Conservation (phyloP, 2,329 filamentous ascomycete species). For the Colletotrichum shisoi region DNA sequence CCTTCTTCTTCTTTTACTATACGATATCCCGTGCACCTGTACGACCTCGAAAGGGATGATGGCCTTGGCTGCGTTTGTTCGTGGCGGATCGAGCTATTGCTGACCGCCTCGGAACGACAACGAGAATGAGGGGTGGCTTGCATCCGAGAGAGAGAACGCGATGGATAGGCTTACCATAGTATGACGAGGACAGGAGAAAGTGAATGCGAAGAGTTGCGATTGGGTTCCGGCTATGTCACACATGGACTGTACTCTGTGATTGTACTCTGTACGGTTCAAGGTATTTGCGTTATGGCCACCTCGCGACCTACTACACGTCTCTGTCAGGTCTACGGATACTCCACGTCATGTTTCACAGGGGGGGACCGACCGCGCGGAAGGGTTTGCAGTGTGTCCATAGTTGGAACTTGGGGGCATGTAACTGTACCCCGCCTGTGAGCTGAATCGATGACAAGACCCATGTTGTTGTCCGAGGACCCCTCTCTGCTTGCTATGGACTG, state of each 20-base stretch:
- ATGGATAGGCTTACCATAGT: rapidly evolving
- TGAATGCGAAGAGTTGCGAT: constrained; percentile 19
- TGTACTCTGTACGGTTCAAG: not conserved
- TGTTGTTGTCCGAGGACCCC: not conserved
- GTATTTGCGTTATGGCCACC: not conserved
- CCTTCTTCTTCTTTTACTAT: too few relatives aligned
- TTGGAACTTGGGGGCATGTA: too few relatives aligned
- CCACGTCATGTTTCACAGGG: not conserved
- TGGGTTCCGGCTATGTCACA: not conserved
- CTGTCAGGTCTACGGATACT: constrained; percentile 1
- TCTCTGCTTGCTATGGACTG: not conserved
- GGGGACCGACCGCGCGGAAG: too few relatives aligned
- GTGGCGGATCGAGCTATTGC: not conserved
- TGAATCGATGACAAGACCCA: not conserved
- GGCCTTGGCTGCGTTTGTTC: too few relatives aligned
- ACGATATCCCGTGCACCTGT: too few relatives aligned
- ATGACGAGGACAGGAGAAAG: not conserved
- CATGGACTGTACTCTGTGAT: too few relatives aligned
- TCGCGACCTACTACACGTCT: too few relatives aligned
- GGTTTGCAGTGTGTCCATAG: too few relatives aligned
- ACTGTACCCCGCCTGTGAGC: not conserved
- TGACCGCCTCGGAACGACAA: not conserved
- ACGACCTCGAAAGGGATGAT: too few relatives aligned
- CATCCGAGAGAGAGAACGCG: not conserved
- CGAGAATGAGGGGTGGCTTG: not conserved